Evolutionary conservation across 345 rosid species (phyloP).

Genomic region (Streptanthus diversifolius): DNA sequence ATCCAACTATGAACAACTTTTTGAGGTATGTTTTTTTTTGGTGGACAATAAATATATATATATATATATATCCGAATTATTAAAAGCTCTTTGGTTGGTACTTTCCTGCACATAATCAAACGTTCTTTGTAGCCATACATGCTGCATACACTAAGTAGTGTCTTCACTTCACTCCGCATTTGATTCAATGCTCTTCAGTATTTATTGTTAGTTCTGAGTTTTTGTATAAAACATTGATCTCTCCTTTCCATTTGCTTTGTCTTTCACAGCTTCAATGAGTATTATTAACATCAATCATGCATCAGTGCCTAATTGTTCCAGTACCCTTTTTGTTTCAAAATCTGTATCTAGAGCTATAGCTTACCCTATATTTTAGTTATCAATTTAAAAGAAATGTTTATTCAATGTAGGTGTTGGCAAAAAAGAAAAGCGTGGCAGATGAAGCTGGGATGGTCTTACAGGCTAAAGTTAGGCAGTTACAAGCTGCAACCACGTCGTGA

Average conservation of each 20-base stretch:
- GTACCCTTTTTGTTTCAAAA: not conserved
- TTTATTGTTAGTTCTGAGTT: not conserved
- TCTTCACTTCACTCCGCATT: not conserved
- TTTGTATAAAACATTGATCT: not conserved
- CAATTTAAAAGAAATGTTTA: not conserved
- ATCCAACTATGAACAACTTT: slow-evolving; percentile 91
- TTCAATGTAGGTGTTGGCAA: slow-evolving; percentile 72
- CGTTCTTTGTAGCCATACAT: not conserved
- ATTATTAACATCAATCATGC: not conserved
- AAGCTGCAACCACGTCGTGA: slow-evolving; percentile 38
- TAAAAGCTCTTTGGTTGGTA: not conserved
- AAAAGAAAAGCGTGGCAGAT: slow-evolving; percentile 82
- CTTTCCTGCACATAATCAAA: not conserved
- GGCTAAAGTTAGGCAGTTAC: slow-evolving; percentile 61
- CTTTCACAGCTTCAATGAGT: not conserved
- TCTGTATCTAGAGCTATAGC: not conserved
- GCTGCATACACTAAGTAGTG: not conserved
- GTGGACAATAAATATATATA: too few species aligned
- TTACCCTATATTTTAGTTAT: not conserved
- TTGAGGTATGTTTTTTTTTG: slow-evolving; percentile 64
- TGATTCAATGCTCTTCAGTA: not conserved
- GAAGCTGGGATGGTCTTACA: slow-evolving; percentile 77
- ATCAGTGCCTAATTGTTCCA: not conserved
- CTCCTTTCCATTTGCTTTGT: not conserved
- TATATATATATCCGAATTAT: not conserved